These are phyloP conservation scores for Coniella lustricola DNA, from an alignment of 2,329 filamentous ascomycete genomes.

Conservation along the genomic window DNA sequence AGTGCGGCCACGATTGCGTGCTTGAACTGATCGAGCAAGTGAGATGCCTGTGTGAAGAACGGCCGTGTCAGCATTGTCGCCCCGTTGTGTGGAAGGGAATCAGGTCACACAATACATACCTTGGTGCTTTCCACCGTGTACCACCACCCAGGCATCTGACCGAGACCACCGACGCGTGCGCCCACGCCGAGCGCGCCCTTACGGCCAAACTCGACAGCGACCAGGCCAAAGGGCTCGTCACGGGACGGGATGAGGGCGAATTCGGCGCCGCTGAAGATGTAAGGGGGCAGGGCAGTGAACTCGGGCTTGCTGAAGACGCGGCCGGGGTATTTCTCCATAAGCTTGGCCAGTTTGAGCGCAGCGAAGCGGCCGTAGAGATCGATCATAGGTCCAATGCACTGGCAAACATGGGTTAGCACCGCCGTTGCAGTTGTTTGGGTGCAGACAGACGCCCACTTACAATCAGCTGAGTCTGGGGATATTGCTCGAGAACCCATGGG, in stretches of 20 bases:
- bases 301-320: slow-evolving; percentile 61
- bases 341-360: slow-evolving; percentile 52
- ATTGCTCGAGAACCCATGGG: slow-evolving; percentile 50
- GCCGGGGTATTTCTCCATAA: slow-evolving; percentile 59
- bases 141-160: slow-evolving; percentile 66
- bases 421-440: background rate
- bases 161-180: slow-evolving; percentile 55
- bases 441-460: slow-evolving; percentile 2
- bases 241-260: slow-evolving; percentile 64
- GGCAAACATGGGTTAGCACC: background rate
- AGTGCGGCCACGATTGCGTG: slow-evolving; percentile 53
- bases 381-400: slow-evolving; percentile 54
- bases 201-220: slow-evolving; percentile 60
- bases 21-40: slow-evolving; percentile 58
- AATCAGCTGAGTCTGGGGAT: slow-evolving; percentile 52
- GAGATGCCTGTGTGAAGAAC: slow-evolving; percentile 26
- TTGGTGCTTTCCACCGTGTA: slow-evolving; percentile 59
- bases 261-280: slow-evolving; percentile 60
- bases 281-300: slow-evolving; percentile 59
- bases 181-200: slow-evolving; percentile 61
- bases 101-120: too few species aligned
- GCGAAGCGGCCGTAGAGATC: slow-evolving; percentile 62
- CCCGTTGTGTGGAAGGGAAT: too few species aligned
- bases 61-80: too few species aligned
- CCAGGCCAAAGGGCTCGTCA: slow-evolving; percentile 62